Evolutionary conservation across 495 filamentous ascomycete species (phyloP).

Genomic region (Talaromyces proteolyticus): DNA sequence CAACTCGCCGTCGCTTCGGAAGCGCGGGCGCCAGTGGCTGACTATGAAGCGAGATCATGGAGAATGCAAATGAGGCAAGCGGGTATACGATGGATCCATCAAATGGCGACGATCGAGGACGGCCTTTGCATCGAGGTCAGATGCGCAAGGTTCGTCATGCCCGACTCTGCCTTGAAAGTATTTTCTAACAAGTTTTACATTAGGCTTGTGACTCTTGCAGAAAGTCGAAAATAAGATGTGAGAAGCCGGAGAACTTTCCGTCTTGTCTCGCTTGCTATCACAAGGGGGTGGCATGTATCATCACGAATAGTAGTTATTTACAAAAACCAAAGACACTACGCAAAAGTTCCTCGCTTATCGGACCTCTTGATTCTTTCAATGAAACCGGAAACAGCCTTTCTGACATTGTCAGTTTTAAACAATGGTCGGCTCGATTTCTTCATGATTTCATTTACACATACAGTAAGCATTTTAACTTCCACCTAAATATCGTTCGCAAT

Average conservation of each 20-base stretch:
- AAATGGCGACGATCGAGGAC: background rate
- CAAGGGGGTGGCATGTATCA: background rate
- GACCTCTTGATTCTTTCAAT: background rate
- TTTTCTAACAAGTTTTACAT: background rate
- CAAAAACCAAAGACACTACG: background rate
- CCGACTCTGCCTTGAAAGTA: background rate
- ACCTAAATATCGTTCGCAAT: background rate
- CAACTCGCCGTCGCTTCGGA: background rate
- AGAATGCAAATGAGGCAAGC: background rate
- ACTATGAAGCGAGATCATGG: background rate
- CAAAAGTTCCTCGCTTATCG: background rate
- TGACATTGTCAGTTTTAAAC: background rate
- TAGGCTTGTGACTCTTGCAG: background rate
- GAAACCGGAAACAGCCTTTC: background rate
- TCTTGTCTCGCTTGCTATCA: background rate
- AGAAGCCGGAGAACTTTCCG: background rate
- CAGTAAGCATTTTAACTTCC: background rate
- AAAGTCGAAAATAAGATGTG: background rate
- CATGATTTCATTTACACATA: background rate
- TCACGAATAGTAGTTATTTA: background rate
- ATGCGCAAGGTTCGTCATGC: background rate
- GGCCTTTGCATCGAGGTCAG: background rate
- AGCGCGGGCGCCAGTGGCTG: background rate
- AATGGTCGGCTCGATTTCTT: background rate
- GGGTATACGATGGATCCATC: background rate